Base-by-base conservation (phyloP, 495 filamentous ascomycete species). In the Penicillium nucicola region DNA sequence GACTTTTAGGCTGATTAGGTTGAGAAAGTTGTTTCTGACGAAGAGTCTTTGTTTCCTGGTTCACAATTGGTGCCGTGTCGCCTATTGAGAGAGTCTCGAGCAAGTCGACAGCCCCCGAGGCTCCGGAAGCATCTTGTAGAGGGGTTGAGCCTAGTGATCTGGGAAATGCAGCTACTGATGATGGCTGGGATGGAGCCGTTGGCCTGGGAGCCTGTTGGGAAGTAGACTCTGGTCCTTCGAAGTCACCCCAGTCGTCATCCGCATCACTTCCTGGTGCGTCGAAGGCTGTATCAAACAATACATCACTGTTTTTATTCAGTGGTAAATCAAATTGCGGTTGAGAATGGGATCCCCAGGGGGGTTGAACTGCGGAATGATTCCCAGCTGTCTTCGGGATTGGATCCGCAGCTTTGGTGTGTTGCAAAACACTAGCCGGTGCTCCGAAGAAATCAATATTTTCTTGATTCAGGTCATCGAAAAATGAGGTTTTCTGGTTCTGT, bases 171-270 rank as follows among this genome's bases (percentile, higher is more conserved):
- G 36, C 28, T 41, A 44, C 35, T 3, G 7, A 8, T 55, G 50
- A 38, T 12, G 31, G 42, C 23, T n/a, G 50, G 22, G 40, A n/a
- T 13, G 36, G 39, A 23, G 23, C 12, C 44, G 42, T 49, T 19
- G 60, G 20, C n/a, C 7, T 51, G 49, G 5, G 85, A 74, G 60
- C 28, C 85, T 90, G 25, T 74, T 79, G 42, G 77, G 84, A 4
- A 79, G 82, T 33, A 18, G 40, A 38, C 18, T 69, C 64, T 30
- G 84, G 79, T 12, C 77, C 76, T 57, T 87, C 87, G 55, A 90
- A 90, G 47, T 89, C 86, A 12, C 87, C 86, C 80, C 85, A 90
- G 11, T 84, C 86, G 59, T 89, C 86, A 30, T 87, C 82, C 6
- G 77, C 77, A 15, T 74, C 68, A 20, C 66, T 53, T 9, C 57